Base-by-base conservation (phyloP, 2,329 filamentous ascomycete genomes). In the Drechslerella dactyloides region DNA sequence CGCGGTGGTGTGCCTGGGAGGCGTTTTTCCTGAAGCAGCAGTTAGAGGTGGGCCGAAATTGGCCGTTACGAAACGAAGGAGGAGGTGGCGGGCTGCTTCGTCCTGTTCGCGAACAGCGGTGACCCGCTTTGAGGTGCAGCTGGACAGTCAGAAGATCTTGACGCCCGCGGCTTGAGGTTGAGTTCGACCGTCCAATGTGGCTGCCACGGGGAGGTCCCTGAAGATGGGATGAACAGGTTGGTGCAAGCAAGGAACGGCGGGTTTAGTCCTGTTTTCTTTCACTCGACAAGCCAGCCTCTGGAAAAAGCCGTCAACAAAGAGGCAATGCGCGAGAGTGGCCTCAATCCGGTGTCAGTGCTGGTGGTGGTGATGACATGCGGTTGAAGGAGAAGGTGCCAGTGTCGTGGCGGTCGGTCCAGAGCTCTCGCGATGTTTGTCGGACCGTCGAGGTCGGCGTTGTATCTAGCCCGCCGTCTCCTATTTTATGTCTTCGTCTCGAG, bases 11-110 rank as follows among this genome's bases (percentile, higher is more conserved):
- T 72, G 68, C 68, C 68, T 72, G 68, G 66, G 44, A 70, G 59
- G 68, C 51, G 68, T 60, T 65, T 48, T 65, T 72, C 68, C 68
- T 57, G 68, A 72, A 55, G 68, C 68, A 72, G 68, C 48, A 72
- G 60, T 56, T 72, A 60, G 66, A 53, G 51, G 56, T 62, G 53
- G 68, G 58, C 35, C 52, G 46, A 65, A 61, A 60, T 65, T 64
- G 60, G 64, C 60, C 33, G 46, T 24, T 61, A 57, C 55, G 68
- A 72, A 72, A 72, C 68, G 60, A 72, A 40, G 55, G 44, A 48
- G 44, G 44, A 21, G 59, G 51, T 51, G 66, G 54, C 56, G 66
- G 48, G 55, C 40, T 44, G 27, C 48, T 63, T 37, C 50, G 63
- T 64, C 53, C 48, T 70, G 59, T 64, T 65, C 55, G 68, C 68